Evolutionary conservation across 2,329 filamentous ascomycete genomes (phyloP).

Genomic region (Nemania serpens): DNA sequence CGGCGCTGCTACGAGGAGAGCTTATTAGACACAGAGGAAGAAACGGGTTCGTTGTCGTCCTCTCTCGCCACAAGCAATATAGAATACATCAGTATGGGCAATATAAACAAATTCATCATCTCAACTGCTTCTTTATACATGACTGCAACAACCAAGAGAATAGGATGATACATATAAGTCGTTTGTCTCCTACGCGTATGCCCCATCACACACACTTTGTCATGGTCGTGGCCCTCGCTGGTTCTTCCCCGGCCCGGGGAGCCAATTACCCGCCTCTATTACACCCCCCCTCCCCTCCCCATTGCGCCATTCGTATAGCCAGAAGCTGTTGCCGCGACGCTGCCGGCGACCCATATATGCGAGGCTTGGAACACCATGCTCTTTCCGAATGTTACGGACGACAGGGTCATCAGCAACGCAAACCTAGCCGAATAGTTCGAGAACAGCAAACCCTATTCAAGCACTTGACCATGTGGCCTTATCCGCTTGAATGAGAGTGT

Average conservation of each 20-base stretch:
- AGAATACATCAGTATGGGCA: background rate
- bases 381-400: background rate
- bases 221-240: background rate
- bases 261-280: conserved; percentile 9
- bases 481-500: conserved; percentile 1
- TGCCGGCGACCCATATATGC: background rate
- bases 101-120: background rate
- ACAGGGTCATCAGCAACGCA: conserved; percentile 11
- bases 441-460: conserved; percentile 14
- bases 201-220: conserved; percentile 10
- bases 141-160: background rate
- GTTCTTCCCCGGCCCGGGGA: conserved; percentile 4
- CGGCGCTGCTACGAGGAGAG: no score
- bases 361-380: background rate
- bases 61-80: background rate
- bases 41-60: background rate
- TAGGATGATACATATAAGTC: conserved; percentile 26
- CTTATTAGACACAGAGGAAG: background rate
- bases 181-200: conserved; percentile 21
- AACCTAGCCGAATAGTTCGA: conserved; percentile 7
- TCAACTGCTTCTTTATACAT: background rate
- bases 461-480: background rate
- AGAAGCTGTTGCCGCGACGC: background rate
- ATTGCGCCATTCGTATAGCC: conserved; percentile 12
- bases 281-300: conserved; percentile 7